A percentile compares a stretch with the other conserved stretches of the same genome.
These are phyloP conservation scores for Naganishia sp. DNA, from an alignment of 1,284 basidiomycete species.

Conservation along the genomic window DNA sequence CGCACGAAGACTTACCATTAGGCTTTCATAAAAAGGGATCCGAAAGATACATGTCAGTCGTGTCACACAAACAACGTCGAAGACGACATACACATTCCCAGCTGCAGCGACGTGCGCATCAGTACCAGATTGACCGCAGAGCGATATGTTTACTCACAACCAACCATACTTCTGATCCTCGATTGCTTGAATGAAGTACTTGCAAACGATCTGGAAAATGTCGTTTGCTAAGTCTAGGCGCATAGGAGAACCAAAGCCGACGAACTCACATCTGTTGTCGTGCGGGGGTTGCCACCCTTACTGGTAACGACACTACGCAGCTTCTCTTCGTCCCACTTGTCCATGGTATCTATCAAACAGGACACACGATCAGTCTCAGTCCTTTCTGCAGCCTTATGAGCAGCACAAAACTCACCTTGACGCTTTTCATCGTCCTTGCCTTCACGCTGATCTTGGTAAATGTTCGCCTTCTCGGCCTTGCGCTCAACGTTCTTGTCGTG, in stretches of 20 bases:
- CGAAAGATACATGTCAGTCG: conserved; percentile 12
- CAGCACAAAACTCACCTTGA: conserved; percentile 60
- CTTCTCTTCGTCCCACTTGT: conserved; percentile 96
- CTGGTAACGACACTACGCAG: conserved; percentile 80
- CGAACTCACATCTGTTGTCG: conserved; percentile 78
- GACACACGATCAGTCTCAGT: conserved; percentile 29
- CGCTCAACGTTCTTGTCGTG: conserved; percentile 85
- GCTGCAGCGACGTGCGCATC: conserved; percentile 36
- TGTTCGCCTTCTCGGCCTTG: conserved; percentile 93
- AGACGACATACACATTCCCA: conserved; percentile 53
- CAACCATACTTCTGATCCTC: conserved; percentile 78
- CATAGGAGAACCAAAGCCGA: background rate
- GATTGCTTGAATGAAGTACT: conserved; percentile 94
- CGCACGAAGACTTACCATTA: conserved; percentile 39
- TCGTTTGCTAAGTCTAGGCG: background rate
- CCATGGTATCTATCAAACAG: conserved; percentile 81
- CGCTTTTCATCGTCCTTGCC: conserved; percentile 67
- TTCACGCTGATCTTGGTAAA: conserved; percentile 80
- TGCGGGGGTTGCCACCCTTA: conserved; percentile 87
- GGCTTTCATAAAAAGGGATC: conserved; percentile 38
- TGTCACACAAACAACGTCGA: background rate
- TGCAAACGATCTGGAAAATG: conserved; percentile 82
- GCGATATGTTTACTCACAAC: conserved; percentile 45
- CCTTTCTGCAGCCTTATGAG: background rate
- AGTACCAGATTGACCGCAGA: background rate